Evolutionary conservation across 2,329 filamentous ascomycete species (phyloP).

Genomic region (Paracamarosporium sp.): DNA sequence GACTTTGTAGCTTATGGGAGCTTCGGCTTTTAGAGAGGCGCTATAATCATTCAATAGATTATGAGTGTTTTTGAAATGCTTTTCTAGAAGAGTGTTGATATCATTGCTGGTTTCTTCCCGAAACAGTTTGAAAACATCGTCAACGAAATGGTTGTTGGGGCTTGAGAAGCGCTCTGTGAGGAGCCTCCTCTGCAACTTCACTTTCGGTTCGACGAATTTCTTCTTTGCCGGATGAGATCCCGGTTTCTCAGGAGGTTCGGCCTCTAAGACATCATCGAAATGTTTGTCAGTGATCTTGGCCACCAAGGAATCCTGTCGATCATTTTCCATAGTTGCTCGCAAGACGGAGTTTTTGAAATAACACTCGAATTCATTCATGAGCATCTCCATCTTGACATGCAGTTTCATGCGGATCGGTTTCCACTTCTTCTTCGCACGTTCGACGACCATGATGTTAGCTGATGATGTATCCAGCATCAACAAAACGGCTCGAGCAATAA

Average conservation of each 20-base stretch:
- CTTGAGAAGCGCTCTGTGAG: slow-evolving; percentile 11
- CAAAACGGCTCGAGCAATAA: background rate
- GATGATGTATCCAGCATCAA: slow-evolving; percentile 14
- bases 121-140: slow-evolving; percentile 14
- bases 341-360: background rate
- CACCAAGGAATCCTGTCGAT: slow-evolving; percentile 19
- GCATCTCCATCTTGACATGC: slow-evolving; percentile 6
- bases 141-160: slow-evolving; percentile 16
- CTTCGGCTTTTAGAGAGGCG: background rate
- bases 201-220: slow-evolving; percentile 14
- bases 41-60: background rate
- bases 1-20: slow-evolving; percentile 8
- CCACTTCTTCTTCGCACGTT: slow-evolving; percentile 25
- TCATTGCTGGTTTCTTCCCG: slow-evolving; percentile 10
- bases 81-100: background rate
- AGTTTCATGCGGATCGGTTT: background rate
- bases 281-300: background rate
- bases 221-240: background rate
- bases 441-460: slow-evolving; percentile 22
- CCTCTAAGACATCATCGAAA: background rate
- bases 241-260: background rate
- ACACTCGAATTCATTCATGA: slow-evolving; percentile 5
- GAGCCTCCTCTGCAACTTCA: slow-evolving; percentile 19
- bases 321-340: slow-evolving; percentile 18
- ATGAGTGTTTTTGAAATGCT: slow-evolving; percentile 3